Evolutionary conservation across 371 early-diverging fungal species (phyloP).

Genomic region (Mucor sp.): DNA sequence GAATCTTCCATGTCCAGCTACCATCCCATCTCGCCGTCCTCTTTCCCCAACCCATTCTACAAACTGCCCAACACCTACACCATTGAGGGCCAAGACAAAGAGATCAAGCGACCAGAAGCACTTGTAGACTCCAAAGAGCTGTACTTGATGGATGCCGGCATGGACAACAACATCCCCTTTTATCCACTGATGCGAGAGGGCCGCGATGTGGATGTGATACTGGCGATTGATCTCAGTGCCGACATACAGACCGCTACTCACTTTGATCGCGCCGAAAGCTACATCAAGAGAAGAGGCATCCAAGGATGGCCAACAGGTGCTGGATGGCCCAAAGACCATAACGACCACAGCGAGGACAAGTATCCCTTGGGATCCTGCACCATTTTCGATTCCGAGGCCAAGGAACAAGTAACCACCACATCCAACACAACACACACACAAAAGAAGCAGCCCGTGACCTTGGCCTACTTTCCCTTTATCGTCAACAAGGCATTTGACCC

Average conservation of each 20-base stretch:
- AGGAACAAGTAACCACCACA: conserved; percentile 21
- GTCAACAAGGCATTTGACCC: conserved; percentile 48
- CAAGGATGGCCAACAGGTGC: conserved; percentile 54
- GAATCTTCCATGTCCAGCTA: conserved; percentile 45
- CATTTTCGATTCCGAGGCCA: conserved; percentile 26
- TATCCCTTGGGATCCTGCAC: conserved; percentile 37
- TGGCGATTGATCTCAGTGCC: conserved; percentile 73
- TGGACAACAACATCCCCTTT: conserved; percentile 79
- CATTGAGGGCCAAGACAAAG: conserved; percentile 8
- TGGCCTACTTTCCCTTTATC: conserved; percentile 65
- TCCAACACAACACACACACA: neutral
- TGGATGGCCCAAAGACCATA: conserved; percentile 37
- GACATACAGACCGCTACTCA: conserved; percentile 69
- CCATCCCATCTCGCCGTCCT: conserved; percentile 57
- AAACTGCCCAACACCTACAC: conserved; percentile 22
- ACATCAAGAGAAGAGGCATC: conserved; percentile 54
- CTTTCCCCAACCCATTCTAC: conserved; percentile 60
- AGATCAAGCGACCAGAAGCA: conserved; percentile 24
- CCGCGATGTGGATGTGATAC: conserved; percentile 67
- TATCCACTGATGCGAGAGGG: conserved; percentile 68
- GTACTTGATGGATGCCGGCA: conserved; percentile 74
- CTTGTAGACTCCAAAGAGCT: conserved; percentile 32
- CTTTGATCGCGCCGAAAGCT: conserved; percentile 68
- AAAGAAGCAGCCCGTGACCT: conserved; percentile 31
- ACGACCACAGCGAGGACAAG: conserved; percentile 13